Percentiles rank a stretch among this genome's conserved stretches.
These are phyloP conservation scores for Schizosaccharomyces pombe DNA, from an alignment of 805 yeast genomes.

Conservation along the genomic window DNA sequence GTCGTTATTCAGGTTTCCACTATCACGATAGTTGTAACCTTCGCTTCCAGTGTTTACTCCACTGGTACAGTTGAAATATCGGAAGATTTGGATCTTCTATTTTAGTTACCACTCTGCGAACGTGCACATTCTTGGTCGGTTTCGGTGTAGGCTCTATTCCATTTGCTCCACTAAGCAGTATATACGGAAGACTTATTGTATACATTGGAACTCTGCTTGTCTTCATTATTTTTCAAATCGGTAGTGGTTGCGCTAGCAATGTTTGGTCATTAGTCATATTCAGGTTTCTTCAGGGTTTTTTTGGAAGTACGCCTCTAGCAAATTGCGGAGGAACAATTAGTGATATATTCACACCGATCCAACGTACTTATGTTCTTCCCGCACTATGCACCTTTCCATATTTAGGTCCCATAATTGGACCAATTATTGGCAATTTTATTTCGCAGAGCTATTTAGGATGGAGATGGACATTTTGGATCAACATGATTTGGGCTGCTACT, in stretches of 20 bases:
- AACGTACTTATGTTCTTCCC: conserved; percentile 75
- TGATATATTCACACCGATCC: conserved; percentile 59
- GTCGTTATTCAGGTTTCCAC: conserved; percentile 47
- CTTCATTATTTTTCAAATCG: conserved; percentile 60
- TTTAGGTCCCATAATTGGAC: conserved; percentile 81
- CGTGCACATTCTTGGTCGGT: conserved; percentile 74
- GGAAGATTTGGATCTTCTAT: conserved; percentile 37
- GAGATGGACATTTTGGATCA: conserved; percentile 60
- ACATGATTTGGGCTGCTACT: conserved; percentile 49
- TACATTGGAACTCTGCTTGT: conserved; percentile 53
- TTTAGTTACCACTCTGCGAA: conserved; percentile 59
- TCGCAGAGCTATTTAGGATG: conserved; percentile 35
- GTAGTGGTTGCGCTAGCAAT: conserved; percentile 64
- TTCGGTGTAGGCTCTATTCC: conserved; percentile 67
- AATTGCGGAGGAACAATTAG: conserved; percentile 81
- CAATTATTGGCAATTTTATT: conserved; percentile 68
- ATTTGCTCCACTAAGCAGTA: conserved; percentile 77
- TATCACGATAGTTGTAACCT: conserved; percentile 71
- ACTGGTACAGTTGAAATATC: conserved; percentile 55
- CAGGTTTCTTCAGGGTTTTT: conserved; percentile 72
- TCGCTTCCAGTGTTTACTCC: conserved; percentile 75
- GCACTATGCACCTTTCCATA: conserved; percentile 81
- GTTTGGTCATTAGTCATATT: conserved; percentile 60
- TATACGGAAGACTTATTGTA: conserved; percentile 65
- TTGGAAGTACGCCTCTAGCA: conserved; percentile 59